phyloP scores from a whole-genome alignment of 2,329 filamentous ascomycete species.

The Fusarium nisikadoi region DNA sequence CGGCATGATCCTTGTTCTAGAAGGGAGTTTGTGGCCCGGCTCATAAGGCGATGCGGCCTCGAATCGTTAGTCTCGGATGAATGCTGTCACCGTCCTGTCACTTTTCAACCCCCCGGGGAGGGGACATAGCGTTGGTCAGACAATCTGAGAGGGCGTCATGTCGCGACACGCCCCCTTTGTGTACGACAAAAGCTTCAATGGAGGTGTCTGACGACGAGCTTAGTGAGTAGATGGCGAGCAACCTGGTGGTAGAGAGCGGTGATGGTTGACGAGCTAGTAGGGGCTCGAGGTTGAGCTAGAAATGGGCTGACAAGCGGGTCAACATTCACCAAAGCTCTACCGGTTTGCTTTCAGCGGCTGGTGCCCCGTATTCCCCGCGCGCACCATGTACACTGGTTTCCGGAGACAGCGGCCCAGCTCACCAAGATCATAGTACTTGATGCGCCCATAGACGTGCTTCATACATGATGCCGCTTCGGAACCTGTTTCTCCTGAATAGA shows the following conservation, averaged over 20 bases:
- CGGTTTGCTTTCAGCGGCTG: background rate
- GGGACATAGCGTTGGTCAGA: background rate
- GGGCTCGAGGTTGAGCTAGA: background rate
- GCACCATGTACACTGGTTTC: background rate
- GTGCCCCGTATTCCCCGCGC: too few species aligned
- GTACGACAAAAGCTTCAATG: background rate
- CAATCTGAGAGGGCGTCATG: background rate
- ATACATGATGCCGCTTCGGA: too few species aligned
- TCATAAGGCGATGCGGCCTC: too few species aligned
- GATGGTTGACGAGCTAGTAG: background rate
- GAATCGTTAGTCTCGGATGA: background rate
- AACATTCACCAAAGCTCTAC: background rate
- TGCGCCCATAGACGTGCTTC: too few species aligned
- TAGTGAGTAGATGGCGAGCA: background rate
- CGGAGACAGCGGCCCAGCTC: too few species aligned
- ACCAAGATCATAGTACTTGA: too few species aligned
- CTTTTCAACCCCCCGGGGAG: background rate
- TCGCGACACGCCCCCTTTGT: background rate
- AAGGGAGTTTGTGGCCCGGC: too few species aligned
- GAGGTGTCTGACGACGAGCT: background rate
- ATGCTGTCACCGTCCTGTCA: background rate
- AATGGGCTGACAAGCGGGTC: background rate
- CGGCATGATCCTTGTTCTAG: background rate
- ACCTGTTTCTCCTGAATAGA: too few species aligned
- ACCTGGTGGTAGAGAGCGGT: background rate